Conservation (phyloP, 2,329 filamentous ascomycete species). For the Rasamsonia emersonii region DNA sequence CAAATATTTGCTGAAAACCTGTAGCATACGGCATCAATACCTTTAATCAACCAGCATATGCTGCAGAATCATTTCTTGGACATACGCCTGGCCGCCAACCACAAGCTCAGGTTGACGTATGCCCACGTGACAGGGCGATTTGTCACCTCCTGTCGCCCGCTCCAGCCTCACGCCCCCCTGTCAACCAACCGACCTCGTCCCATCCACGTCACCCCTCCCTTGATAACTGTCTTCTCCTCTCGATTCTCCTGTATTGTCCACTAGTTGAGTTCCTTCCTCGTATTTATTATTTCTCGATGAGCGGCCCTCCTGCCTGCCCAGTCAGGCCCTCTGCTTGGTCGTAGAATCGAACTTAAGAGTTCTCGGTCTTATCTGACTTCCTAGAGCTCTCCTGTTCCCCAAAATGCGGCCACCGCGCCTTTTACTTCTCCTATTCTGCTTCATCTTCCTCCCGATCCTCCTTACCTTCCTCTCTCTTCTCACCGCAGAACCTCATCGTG, state of each 20-base stretch:
- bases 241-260: not conserved
- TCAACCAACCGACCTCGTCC: too few species aligned
- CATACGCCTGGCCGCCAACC: too few species aligned
- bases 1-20: too few species aligned
- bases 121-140: too few species aligned
- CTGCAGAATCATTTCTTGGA: too few species aligned
- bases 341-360: conserved; percentile 11
- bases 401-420: conserved; percentile 41
- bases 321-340: conserved; percentile 27
- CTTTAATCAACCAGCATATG: too few species aligned
- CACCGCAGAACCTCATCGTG: conserved; percentile 29
- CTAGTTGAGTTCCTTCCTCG: conserved; percentile 7
- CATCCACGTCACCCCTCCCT: too few species aligned
- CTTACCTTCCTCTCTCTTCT: conserved; percentile 40
- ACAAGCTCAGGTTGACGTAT: too few species aligned
- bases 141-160: too few species aligned
- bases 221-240: too few species aligned
- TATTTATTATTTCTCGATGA: conserved; percentile 22
- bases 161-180: too few species aligned
- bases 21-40: too few species aligned
- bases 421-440: conserved; percentile 37
- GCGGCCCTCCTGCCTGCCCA: conserved; percentile 17
- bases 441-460: conserved; percentile 41
- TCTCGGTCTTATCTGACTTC: conserved; percentile 1
- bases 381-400: conserved; percentile 6